Conservation (phyloP, 192 early-diverging fungal species). For the Coemansia sp. region DNA sequence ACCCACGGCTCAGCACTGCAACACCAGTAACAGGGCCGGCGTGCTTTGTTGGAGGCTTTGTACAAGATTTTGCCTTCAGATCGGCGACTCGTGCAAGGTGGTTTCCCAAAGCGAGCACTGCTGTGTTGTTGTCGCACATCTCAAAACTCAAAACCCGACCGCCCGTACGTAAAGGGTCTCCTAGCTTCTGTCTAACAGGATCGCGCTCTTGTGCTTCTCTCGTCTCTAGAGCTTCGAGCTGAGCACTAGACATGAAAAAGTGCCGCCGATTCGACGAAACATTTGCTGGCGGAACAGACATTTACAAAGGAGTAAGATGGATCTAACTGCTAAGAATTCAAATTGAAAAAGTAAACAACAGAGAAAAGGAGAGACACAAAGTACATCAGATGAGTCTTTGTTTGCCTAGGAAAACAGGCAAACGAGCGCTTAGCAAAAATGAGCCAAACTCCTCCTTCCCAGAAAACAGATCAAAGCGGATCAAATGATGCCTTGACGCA, state of each 20-base stretch:
- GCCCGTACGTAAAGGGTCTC: conserved; percentile 33
- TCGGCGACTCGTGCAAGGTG: conserved; percentile 44
- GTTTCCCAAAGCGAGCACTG: conserved; percentile 44
- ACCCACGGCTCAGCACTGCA: conserved; percentile 51
- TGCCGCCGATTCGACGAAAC: conserved; percentile 41
- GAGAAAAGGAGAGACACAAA: neutral
- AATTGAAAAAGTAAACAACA: neutral
- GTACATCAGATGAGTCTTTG: neutral
- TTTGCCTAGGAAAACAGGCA: no score
- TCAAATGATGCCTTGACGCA: neutral
- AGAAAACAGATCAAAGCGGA: neutral
- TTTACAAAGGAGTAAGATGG: neutral
- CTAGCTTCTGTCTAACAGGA: conserved; percentile 45
- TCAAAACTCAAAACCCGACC: conserved; percentile 46
- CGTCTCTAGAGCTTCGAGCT: conserved; percentile 52
- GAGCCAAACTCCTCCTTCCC: neutral
- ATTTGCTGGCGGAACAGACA: conserved; percentile 40
- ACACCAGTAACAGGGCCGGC: conserved; percentile 73
- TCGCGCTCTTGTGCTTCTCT: conserved; percentile 45
- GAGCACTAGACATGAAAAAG: conserved; percentile 57
- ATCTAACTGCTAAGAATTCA: neutral
- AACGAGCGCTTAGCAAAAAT: no score
- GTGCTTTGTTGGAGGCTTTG: conserved; percentile 43
- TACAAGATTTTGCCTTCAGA: conserved; percentile 16
- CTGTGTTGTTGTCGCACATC: conserved; percentile 21